phyloP scores from a whole-genome alignment of 345 rosid genomes.

The Barbarea vulgaris region DNA sequence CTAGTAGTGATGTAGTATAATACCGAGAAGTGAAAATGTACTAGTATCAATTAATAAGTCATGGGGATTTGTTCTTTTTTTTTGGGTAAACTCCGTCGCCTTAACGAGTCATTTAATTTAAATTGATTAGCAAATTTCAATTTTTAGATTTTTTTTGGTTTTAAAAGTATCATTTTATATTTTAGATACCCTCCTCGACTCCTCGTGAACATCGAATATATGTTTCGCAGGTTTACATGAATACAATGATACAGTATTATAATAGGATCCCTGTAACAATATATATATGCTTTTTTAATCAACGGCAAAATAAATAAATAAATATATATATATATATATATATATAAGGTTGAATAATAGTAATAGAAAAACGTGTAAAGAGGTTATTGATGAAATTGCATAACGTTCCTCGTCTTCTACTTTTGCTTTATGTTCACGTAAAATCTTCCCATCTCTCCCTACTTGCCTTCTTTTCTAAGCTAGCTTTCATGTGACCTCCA shows the following conservation, averaged over 20 bases:
- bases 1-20: not conserved
- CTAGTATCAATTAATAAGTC: not conserved
- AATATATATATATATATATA: too few relatives aligned
- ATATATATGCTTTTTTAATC: not conserved
- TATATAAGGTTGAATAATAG: constrained; percentile 6
- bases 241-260: not conserved
- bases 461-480: constrained; percentile 39
- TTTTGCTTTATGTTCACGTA: constrained; percentile 38
- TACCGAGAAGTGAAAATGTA: not conserved
- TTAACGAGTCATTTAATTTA: constrained; percentile 21
- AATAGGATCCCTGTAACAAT: not conserved
- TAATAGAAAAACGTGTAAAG: constrained; percentile 31
- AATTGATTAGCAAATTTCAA: not conserved
- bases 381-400: constrained; percentile 9
- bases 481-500: constrained; percentile 42
- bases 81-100: constrained; percentile 17
- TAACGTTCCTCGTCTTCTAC: constrained; percentile 33
- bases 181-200: constrained; percentile 1
- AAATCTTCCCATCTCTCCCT: constrained; percentile 18
- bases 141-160: too few relatives aligned
- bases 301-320: constrained; percentile 9
- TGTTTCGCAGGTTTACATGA: not conserved
- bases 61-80: constrained; percentile 13
- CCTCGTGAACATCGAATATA: constrained; percentile 29
- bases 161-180: not conserved